These are phyloP conservation scores for Boletus sensibilis DNA, from an alignment of 768 basidiomycete genomes.

Conservation along the genomic window DNA sequence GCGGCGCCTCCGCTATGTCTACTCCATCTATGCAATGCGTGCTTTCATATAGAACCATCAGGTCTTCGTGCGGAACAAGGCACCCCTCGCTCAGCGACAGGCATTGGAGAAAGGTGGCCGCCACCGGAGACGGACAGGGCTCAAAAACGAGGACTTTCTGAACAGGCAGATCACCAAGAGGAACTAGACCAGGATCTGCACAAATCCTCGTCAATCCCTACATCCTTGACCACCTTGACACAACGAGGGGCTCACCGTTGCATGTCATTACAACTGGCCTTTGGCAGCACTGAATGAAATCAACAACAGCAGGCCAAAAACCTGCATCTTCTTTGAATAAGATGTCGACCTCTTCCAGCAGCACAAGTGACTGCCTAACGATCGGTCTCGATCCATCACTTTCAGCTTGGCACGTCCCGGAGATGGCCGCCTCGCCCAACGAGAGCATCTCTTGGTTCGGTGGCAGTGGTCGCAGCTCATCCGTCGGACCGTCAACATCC, in stretches of 20 bases:
- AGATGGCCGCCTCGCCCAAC: conserved; percentile 1
- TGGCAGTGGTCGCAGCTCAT: conserved; percentile 1
- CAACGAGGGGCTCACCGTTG: conserved; percentile 59
- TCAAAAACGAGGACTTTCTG: conserved; percentile 69
- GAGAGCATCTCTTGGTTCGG: conserved; percentile 1
- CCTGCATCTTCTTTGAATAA: conserved; percentile 82
- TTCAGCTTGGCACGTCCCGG: neutral
- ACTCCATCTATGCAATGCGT: conserved; percentile 24
- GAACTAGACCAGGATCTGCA: conserved; percentile 72
- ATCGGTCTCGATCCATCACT: conserved; percentile 21
- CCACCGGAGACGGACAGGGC: conserved; percentile 53
- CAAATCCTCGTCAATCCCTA: conserved; percentile 7
- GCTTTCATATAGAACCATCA: conserved; percentile 48
- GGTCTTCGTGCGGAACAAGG: conserved; percentile 39
- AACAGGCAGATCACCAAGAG: conserved; percentile 69
- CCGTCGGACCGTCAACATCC: conserved; percentile 12
- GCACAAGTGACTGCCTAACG: conserved; percentile 80
- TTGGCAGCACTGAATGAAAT: conserved; percentile 78
- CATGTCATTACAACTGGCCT: conserved; percentile 94
- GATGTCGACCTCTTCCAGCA: conserved; percentile 95
- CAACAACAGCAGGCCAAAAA: conserved; percentile 82
- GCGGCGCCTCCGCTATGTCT: conserved; percentile 35
- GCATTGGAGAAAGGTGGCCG: conserved; percentile 66
- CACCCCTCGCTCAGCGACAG: conserved; percentile 59
- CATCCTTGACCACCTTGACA: conserved; percentile 8